phyloP scores from a whole-genome alignment of 2,329 filamentous ascomycete genomes.

The Aspergillus unguis region DNA sequence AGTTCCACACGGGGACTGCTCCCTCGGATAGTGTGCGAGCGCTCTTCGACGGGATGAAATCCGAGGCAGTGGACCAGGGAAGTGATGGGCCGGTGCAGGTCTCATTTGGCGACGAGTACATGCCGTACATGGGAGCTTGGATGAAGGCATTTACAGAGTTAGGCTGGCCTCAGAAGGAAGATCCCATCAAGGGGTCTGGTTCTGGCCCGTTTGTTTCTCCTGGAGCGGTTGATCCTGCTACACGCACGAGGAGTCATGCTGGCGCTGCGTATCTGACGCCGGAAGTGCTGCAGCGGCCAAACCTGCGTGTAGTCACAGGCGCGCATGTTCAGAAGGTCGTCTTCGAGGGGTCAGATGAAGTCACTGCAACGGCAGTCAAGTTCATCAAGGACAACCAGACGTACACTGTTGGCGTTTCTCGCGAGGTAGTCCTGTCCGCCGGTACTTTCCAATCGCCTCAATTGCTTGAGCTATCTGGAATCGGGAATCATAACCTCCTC shows the following conservation, averaged over 20 bases:
- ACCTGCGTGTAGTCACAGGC: constrained; percentile 48
- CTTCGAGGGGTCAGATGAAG: constrained; percentile 19
- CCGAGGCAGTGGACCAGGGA: constrained; percentile 25
- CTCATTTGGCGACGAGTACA: constrained; percentile 18
- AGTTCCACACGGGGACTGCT: constrained; percentile 32
- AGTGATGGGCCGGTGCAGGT: constrained; percentile 20
- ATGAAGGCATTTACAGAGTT: constrained; percentile 15
- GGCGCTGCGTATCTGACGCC: constrained; percentile 17
- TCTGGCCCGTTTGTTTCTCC: constrained; percentile 16
- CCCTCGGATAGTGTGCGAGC: constrained; percentile 8
- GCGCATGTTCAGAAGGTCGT: constrained; percentile 48
- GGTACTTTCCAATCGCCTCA: constrained; percentile 57
- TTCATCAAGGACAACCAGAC: constrained; percentile 19
- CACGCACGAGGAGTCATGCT: constrained; percentile 17
- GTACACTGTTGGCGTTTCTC: constrained; percentile 28
- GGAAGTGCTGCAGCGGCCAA: constrained; percentile 38
- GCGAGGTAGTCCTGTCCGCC: constrained; percentile 59
- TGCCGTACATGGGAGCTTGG: constrained; percentile 18
- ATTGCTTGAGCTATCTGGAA: constrained; percentile 59
- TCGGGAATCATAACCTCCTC: constrained; percentile 51
- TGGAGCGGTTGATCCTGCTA: constrained; percentile 14
- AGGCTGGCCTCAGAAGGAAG: constrained; percentile 14
- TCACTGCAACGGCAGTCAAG: constrained; percentile 19
- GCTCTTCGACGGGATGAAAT: background rate
- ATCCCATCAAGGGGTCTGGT: constrained; percentile 15